Conservation (phyloP, 176 grass and related monocot species). For the Phoenix roebelenii region DNA sequence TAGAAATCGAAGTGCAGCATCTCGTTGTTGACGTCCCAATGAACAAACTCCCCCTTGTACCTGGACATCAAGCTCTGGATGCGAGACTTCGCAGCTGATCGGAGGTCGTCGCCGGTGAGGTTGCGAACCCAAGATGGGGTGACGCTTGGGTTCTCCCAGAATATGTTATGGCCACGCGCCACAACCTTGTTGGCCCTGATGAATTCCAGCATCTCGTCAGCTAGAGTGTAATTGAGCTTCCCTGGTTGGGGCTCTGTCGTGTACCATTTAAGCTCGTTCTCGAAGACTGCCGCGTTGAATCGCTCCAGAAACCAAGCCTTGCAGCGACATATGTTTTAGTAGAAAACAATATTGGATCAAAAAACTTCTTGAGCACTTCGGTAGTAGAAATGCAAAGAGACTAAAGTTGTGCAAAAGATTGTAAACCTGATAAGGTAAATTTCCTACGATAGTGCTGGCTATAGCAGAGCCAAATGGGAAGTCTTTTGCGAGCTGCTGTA, state of each 20-base stretch:
- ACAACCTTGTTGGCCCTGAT: slow-evolving; percentile 42
- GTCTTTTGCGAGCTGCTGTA: slow-evolving; percentile 64
- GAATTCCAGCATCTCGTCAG: slow-evolving; percentile 57
- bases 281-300: slow-evolving; percentile 87
- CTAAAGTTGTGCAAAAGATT: no score
- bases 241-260: slow-evolving; percentile 63
- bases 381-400: no score
- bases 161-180: slow-evolving; percentile 87
- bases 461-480: slow-evolving; percentile 90
- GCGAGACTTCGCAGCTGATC: slow-evolving; percentile 39
- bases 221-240: slow-evolving; percentile 41
- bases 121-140: slow-evolving; percentile 71
- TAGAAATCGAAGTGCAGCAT: slow-evolving; percentile 98
- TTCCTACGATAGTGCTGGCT: slow-evolving; percentile 73
- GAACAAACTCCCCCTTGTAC: slow-evolving; percentile 66
- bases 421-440: slow-evolving; percentile 56
- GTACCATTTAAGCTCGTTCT: slow-evolving; percentile 97
- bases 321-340: not conserved
- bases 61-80: slow-evolving; percentile 60
- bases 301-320: slow-evolving; percentile 68
- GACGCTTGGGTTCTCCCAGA: slow-evolving; percentile 76
- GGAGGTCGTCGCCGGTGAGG: slow-evolving; percentile 47
- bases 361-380: no score
- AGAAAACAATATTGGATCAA: no score
- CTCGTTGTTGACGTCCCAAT: slow-evolving; percentile 99